Conservation (phyloP, 1,284 basidiomycete genomes). For the Pulveroboletus sp. region DNA sequence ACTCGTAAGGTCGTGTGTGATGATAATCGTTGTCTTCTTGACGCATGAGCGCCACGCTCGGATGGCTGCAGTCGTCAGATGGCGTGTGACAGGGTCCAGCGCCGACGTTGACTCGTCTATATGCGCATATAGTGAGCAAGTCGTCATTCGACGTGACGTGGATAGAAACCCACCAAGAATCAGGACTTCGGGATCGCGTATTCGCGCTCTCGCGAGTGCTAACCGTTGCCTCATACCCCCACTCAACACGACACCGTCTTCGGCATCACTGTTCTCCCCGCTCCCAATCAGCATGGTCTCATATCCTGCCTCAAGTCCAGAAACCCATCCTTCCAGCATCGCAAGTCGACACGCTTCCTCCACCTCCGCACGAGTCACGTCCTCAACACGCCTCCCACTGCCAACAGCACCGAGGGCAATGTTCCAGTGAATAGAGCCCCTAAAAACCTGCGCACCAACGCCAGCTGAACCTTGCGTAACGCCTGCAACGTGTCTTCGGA, state of each 20-base stretch:
- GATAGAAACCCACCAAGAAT: conserved; percentile 74
- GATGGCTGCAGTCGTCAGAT: conserved; percentile 88
- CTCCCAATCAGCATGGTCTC: conserved; percentile 65
- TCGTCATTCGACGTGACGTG: conserved; percentile 1
- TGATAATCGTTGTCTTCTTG: conserved; percentile 91
- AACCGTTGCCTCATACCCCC: conserved; percentile 95
- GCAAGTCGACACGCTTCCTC: conserved; percentile 83
- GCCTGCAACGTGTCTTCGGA: conserved; percentile 71
- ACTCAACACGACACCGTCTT: conserved; percentile 74
- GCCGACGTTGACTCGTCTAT: conserved; percentile 96
- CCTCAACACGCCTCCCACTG: conserved; percentile 40
- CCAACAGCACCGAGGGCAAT: conserved; percentile 75
- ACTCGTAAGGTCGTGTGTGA: conserved; percentile 93
- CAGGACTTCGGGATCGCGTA: conserved; percentile 87
- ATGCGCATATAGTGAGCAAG: conserved; percentile 2
- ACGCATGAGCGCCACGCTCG: conserved; percentile 62
- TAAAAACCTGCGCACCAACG: conserved; percentile 32
- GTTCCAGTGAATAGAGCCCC: conserved; percentile 81
- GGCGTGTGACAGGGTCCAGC: conserved; percentile 85
- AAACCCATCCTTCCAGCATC: conserved; percentile 86
- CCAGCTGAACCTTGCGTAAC: conserved; percentile 68
- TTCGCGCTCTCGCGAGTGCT: conserved; percentile 85
- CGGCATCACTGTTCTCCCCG: conserved; percentile 45
- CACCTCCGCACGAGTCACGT: conserved; percentile 71
- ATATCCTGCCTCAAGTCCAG: conserved; percentile 83